Evolutionary conservation across 1,139 yeast species (phyloP).

Genomic region (Kodamaea ohmeri): DNA sequence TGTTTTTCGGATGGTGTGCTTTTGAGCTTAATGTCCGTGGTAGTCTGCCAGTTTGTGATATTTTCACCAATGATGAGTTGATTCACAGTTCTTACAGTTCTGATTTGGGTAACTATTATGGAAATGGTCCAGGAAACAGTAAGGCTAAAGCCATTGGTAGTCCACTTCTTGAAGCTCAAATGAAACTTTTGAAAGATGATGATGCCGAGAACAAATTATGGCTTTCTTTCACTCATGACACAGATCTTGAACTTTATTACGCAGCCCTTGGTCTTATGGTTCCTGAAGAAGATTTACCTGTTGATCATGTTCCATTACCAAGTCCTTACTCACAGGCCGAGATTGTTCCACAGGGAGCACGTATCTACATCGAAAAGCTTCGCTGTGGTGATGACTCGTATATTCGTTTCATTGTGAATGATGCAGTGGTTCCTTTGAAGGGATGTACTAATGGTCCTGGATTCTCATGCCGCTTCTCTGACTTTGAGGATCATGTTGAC

Average conservation of each 20-base stretch:
- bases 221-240: constrained; percentile 30
- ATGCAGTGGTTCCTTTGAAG: constrained; percentile 27
- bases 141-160: constrained; percentile 44
- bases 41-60: constrained; percentile 44
- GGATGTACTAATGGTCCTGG: constrained; percentile 32
- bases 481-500: constrained; percentile 21
- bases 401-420: constrained; percentile 28
- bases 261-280: constrained; percentile 25
- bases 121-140: constrained; percentile 51
- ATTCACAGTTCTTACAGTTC: constrained; percentile 41
- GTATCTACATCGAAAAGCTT: constrained; percentile 27
- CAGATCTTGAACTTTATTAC: constrained; percentile 27
- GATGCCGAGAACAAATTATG: constrained; percentile 22
- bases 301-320: constrained; percentile 25
- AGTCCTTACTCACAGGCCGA: constrained; percentile 27
- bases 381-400: constrained; percentile 22
- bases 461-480: constrained; percentile 27
- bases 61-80: constrained; percentile 50
- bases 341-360: constrained; percentile 30
- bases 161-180: constrained; percentile 47
- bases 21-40: constrained; percentile 53
- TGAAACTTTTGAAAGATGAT: constrained; percentile 36
- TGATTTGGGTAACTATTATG: constrained; percentile 33
- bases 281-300: constrained; percentile 22
- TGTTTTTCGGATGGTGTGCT: constrained; percentile 46